These are phyloP conservation scores for Cucurbita pepo DNA, from an alignment of 306 rosid genomes.

Conservation along the genomic window DNA sequence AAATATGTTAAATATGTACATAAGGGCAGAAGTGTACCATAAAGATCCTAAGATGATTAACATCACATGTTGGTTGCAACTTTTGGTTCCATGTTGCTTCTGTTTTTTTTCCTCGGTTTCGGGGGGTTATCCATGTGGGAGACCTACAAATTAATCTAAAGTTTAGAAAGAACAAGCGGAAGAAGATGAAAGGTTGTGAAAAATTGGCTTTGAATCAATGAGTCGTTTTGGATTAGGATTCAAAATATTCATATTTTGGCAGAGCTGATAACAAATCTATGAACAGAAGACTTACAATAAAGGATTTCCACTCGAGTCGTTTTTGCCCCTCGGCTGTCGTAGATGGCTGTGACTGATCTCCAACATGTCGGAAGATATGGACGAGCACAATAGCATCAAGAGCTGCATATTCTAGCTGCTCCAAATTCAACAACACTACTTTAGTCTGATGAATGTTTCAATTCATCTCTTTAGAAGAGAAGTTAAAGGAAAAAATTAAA, in stretches of 20 bases:
- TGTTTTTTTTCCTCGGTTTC: constrained; percentile 18
- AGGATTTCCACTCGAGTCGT: constrained; percentile 59
- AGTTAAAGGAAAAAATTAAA: background rate
- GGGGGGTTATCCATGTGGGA: constrained; percentile 27
- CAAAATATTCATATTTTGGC: background rate
- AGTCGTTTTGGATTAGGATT: background rate
- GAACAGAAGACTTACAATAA: constrained; percentile 41
- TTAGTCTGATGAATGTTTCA: too few species aligned
- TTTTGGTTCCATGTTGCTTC: constrained; percentile 7
- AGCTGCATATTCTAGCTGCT: constrained; percentile 94
- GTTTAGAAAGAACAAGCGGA: background rate
- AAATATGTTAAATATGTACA: background rate
- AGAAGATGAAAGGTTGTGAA: background rate
- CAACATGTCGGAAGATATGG: constrained; percentile 67
- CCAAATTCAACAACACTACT: constrained; percentile 3
- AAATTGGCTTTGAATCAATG: too few species aligned
- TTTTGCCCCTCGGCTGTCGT: constrained; percentile 16
- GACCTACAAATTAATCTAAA: constrained; percentile 24
- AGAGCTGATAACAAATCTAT: background rate
- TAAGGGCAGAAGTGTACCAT: background rate
- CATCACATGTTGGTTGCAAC: constrained; percentile 10
- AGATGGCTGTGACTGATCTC: constrained; percentile 35
- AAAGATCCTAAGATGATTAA: background rate
- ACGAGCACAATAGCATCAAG: constrained; percentile 79
- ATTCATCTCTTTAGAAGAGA: background rate